phyloP scores from a whole-genome alignment of 768 basidiomycete species.

The Panus rudis region DNA sequence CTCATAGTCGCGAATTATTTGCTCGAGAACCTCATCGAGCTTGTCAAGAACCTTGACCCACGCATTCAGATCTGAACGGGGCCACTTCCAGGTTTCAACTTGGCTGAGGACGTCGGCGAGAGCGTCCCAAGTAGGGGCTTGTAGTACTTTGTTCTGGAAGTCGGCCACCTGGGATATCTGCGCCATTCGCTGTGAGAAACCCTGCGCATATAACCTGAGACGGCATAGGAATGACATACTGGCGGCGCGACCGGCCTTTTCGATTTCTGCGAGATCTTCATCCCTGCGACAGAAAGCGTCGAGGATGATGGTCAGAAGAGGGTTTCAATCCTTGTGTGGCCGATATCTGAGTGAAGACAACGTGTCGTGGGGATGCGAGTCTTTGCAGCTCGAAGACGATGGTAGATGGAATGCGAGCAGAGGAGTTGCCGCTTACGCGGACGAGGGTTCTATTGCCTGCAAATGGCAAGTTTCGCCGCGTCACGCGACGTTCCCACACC shows the following conservation, averaged over 20 bases:
- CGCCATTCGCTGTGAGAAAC: no score
- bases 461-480: no score
- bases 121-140: constrained; percentile 61
- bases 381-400: no score
- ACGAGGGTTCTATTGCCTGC: no score
- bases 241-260: constrained; percentile 77
- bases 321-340: no score
- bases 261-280: constrained; percentile 85
- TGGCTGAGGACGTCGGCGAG: constrained; percentile 58
- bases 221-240: constrained; percentile 29
- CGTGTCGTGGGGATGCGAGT: no score
- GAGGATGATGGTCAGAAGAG: no score
- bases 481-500: no score
- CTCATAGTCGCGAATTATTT: constrained; percentile 75
- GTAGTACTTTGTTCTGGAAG: constrained; percentile 65
- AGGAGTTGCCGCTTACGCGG: no score
- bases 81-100: constrained; percentile 87
- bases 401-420: no score
- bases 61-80: constrained; percentile 91
- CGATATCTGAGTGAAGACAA: no score
- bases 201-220: constrained; percentile 14
- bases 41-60: constrained; percentile 97
- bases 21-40: constrained; percentile 85
- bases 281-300: constrained; percentile 43
- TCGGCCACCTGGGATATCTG: constrained; percentile 80